Evolutionary conservation across 768 basidiomycete genomes (phyloP), one percentile per base, ranked within the genome.

Genomic region (Boletus sp.): DNA sequence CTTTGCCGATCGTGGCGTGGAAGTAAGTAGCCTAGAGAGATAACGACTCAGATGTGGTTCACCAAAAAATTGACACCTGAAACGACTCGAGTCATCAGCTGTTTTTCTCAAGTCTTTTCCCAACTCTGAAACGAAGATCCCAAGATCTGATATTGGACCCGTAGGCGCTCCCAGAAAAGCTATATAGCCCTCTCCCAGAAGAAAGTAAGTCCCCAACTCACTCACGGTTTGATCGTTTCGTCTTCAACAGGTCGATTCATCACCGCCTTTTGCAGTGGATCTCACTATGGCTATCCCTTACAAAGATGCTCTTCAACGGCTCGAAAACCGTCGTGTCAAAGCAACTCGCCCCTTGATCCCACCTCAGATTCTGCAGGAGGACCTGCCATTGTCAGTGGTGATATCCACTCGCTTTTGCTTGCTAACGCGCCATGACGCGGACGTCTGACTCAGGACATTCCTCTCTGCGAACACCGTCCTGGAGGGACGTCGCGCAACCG

Each of bases 331-430:
- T 58, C 80, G 94, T 45, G 94, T 98, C 52, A 93, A 84, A 70
- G 87, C 83, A 15, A 94, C 89, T 17, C 80, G 94, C 41, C 94
- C 94, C 30, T 75, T 98, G 54, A 94, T 98, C 55, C 94, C 94
- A 50, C 94, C 94, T 20, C 94, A 95, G 68, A 96, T 98, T 58
- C 81, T 98, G 2, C 89, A 90, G 63, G 94, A 98, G 72, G 94
- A 98, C 72, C 80, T 91, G n/a, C 92, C 92, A 42, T 74, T 93
- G 90, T 91, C 74, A 50, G 84, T 59, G 15, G 45, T 46, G 6
- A 32, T 44, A 5, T 47, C 5, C 28, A 11, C 9, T 42, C 20
- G 4, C 48, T 20, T 39, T 46, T 5, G 5, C 42, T 24, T 12
- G 32, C 30, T 60, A 18, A 62, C 40, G 18, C 53, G 46, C 42